Base-by-base conservation (phyloP, 2,329 filamentous ascomycete species). In the Fusarium bactridioides region DNA sequence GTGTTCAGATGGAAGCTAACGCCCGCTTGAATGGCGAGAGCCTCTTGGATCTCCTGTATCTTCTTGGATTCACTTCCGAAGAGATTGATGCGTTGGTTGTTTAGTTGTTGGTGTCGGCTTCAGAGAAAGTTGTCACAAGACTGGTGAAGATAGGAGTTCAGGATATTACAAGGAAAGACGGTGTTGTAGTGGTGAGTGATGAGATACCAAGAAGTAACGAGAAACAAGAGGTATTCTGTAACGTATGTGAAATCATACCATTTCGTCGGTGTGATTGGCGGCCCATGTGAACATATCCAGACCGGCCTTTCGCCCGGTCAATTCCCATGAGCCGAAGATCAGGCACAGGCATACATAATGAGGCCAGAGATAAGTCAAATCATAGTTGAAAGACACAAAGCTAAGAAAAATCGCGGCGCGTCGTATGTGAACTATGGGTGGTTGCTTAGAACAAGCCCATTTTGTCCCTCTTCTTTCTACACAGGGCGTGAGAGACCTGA, bases 1-100 rank as follows among this genome's bases (percentile, higher is more conserved):
- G 90, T 65, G 93, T 96, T 62, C 94, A 96, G 83, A 89, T 91
- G 84, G 89, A 93, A 80, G 93, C 93, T 5, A 89, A 90, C 33
- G 90, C 91, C 19, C 86, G 92, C 45, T 81, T 96, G 68, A 96
- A 96, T 78, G 88, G 90, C 27, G 86, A 89, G 68, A 93, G 86
- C 71, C 81, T 96, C 79, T 80, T 92, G 75, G 93, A 95, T 79
- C 81, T 96, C 71, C 82, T 95, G 56, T 92, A 93, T 78, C 80
- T 96, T 25, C 90, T 95, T 77, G 93, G 93, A 0, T 90, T 94
- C 67, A 90, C 89, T 1, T 85, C 85, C 44, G 88, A 91, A 72
- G 92, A 94, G 80, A 79, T 79, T 61, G 72, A 73, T 40, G 68
- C 77, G 62, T 73, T 82, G 55, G 38, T 73, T 68, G 67, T 53